Percentiles rank a stretch among this genome's conserved stretches.
Evolutionary conservation across 345 rosid species (phyloP).

Genomic region (Eucalyptus erythrocorys): DNA sequence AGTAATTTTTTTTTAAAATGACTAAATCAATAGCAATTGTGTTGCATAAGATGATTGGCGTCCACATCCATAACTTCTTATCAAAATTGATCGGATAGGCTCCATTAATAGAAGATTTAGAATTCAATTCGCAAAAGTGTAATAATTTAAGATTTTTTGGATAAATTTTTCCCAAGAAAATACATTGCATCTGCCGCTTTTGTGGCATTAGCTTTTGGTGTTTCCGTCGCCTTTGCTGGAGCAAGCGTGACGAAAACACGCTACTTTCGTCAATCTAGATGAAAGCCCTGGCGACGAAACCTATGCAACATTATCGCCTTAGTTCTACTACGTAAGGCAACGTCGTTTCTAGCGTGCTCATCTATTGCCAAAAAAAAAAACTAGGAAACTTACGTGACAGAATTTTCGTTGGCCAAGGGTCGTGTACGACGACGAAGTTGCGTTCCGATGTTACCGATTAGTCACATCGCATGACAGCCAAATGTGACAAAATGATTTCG

Average conservation of each 20-base stretch:
- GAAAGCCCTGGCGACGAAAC: background rate
- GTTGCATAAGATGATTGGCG: fast-evolving
- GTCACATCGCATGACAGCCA: background rate
- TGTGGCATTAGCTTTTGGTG: background rate
- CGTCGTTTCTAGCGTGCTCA: background rate
- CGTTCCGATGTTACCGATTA: background rate
- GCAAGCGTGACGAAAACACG: background rate
- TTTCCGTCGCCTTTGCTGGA: background rate
- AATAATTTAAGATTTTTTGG: too few species aligned
- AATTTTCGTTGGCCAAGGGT: background rate
- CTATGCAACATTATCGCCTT: background rate
- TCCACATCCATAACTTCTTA: fast-evolving
- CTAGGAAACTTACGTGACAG: background rate
- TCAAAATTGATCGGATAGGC: fast-evolving
- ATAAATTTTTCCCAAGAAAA: too few species aligned
- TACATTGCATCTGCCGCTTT: background rate
- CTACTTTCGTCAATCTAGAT: background rate
- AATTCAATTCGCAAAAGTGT: too few species aligned
- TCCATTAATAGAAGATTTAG: too few species aligned
- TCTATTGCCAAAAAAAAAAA: background rate
- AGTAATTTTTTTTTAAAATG: too few species aligned
- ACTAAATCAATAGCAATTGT: too few species aligned
- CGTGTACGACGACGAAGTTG: background rate
- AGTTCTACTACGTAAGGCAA: background rate
- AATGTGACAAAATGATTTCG: background rate